Evolutionary conservation across 108 stramenopile genomes (phyloP).

Genomic region (Conticribra guillardii): DNA sequence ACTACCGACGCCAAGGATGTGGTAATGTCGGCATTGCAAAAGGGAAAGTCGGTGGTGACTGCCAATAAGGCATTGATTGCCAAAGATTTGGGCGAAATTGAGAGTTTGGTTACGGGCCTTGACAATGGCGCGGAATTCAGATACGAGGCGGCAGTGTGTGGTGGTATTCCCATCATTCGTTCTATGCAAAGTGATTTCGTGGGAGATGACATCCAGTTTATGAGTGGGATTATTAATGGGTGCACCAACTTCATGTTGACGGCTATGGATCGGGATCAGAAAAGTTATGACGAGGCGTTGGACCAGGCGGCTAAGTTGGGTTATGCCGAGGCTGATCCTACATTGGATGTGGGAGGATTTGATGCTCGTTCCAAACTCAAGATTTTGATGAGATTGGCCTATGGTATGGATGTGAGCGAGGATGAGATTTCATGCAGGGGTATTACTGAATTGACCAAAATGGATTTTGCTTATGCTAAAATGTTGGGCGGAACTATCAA

Average conservation of each 20-base stretch:
- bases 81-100: constrained; percentile 86
- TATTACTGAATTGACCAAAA: constrained; percentile 83
- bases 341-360: constrained; percentile 91
- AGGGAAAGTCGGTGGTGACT: constrained; percentile 92
- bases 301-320: constrained; percentile 86
- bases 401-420: constrained; percentile 85
- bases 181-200: constrained; percentile 93
- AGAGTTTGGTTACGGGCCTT: constrained; percentile 61
- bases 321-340: constrained; percentile 96
- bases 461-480: constrained; percentile 91
- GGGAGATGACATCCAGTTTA: constrained; percentile 85
- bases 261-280: constrained; percentile 92
- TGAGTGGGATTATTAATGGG: constrained; percentile 95
- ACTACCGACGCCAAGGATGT: constrained; percentile 91
- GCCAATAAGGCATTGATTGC: constrained; percentile 98
- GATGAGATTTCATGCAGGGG: constrained; percentile 83
- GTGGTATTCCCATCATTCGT: constrained; percentile 97
- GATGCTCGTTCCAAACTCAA: constrained; percentile 89
- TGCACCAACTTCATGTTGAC: constrained; percentile 99
- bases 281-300: constrained; percentile 91
- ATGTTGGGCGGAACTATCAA: constrained; percentile 92
- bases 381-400: constrained; percentile 88
- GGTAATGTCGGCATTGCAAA: constrained; percentile 70
- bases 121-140: constrained; percentile 68
- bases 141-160: constrained; percentile 97